Base-by-base conservation (phyloP, 805 yeast genomes). In the Torulaspora quercuum region DNA sequence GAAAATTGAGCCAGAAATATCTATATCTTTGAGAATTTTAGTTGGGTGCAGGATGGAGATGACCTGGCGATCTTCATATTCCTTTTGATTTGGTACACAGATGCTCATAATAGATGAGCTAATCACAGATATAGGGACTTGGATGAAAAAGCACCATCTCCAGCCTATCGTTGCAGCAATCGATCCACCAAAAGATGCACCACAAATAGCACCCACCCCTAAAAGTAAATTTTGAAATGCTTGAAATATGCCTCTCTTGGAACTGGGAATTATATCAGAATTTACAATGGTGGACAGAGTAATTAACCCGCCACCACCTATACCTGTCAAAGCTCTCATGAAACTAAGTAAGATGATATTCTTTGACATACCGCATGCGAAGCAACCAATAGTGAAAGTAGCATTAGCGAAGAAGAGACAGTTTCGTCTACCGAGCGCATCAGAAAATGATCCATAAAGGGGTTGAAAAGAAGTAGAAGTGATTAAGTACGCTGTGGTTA, bases 391-490 rank as follows among this genome's bases (percentile, higher is more conserved):
- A 0, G 59, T 48, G 35, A 67, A 67, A 4, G 52, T 35, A 2
- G 44, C 36, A 21, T 61, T 60, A 3, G 70, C 68, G 44, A 63
- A 63, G 24, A 64, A 47, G 7, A 61, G 54, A 37, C 68, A 60
- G 5, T 36, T 39, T 40, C 66, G 52, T 28, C 70, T 50, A 1
- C 70, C 70, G 12, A 67, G 43, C 7, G 62, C 55, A 41, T 66
- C 69, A 7, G 68, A 62, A 30, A 65, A 55, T 1, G 67, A 55
- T 2, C 70, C 70, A 37, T 66, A 67, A 13, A 67, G 40, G 0
- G 72, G 72, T 36, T 67, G 72, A 36, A 65, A 65, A 2, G 70
- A 61, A 0, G 70, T 64, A 3, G 67, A 55, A 3, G 71, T 63
- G 29, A 68, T 56, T 23, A 68, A 42, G 37, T 68, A 68, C 2